Evolutionary conservation across 345 rosid species (phyloP).

Genomic region (Kernera saxatilis): DNA sequence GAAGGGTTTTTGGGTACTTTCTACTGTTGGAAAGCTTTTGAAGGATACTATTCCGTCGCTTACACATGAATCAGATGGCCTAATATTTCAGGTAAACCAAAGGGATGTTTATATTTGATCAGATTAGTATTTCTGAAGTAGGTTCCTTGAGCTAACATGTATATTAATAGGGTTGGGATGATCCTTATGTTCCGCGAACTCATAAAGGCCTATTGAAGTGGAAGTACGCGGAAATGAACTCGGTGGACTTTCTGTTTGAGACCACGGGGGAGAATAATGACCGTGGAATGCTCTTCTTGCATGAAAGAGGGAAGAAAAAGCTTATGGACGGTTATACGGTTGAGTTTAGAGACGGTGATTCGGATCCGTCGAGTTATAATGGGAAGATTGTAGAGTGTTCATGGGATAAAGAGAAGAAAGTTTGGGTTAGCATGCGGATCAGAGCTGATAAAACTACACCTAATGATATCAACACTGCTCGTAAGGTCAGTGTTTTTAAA

Average conservation of each 20-base stretch:
- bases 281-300: slow-evolving; percentile 42
- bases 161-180: slow-evolving; percentile 84
- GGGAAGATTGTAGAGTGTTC: slow-evolving; percentile 91
- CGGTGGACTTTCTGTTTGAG: slow-evolving; percentile 90
- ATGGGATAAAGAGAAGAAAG: slow-evolving; percentile 53
- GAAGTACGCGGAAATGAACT: slow-evolving; percentile 94
- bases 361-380: slow-evolving; percentile 46
- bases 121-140: not conserved
- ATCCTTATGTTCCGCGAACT: slow-evolving; percentile 89
- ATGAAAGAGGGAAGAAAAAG: slow-evolving; percentile 78
- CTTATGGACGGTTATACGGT: slow-evolving; percentile 68
- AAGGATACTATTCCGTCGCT: slow-evolving; percentile 72
- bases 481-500: slow-evolving; percentile 45
- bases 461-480: slow-evolving; percentile 79
- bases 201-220: slow-evolving; percentile 97
- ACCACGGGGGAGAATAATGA: slow-evolving; percentile 42
- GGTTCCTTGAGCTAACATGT: not conserved
- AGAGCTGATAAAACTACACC: slow-evolving; percentile 77
- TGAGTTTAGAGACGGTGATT: slow-evolving; percentile 65
- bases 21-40: slow-evolving; percentile 75
- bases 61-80: slow-evolving; percentile 97
- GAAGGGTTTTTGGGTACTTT: slow-evolving; percentile 88
- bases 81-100: slow-evolving; percentile 77
- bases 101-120: not conserved
- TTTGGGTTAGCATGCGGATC: slow-evolving; percentile 75